Base-by-base conservation (phyloP, 345 rosid genomes). In the Aquilaria sinensis region DNA sequence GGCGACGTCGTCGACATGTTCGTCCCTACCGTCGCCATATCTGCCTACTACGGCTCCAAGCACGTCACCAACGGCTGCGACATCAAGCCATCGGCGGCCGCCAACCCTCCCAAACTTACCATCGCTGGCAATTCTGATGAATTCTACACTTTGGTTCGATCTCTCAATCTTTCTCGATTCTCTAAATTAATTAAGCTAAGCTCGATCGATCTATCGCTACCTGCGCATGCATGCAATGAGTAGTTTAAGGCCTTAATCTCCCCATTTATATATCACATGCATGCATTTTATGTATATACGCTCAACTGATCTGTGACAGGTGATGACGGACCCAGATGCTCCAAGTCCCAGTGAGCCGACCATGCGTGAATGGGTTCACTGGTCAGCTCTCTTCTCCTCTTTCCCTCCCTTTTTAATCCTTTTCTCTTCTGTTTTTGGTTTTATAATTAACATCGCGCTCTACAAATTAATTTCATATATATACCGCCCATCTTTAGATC, bases 251-350 rank as follows among this genome's bases (percentile, higher is more conserved):
- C 23, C 43, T 37, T 37, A 37, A 37, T 37, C 3, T 4, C 5
- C 23, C 8, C 5, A 37, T 4, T 37, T 37, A 37, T 37, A 23
- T 37, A 37, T 3, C 43, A 37, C 43, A 23, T 37, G 43, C 43
- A 37, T 37, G 43, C 5, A 37, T 37, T 9, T 37, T 37, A 5
- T 5, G 3, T 37, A 37, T 37, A 37, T 37, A 37, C 43, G 23
- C 43, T 37, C 23, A 23, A 23, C 12, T 70, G 75, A 32, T 47
- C 31, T n/a, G 34, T 58, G 0, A 62, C 66, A 88, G 97, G 84
- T 88, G 72, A 91, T 91, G 97, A 85, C 80, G 30, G 96, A 91
- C 67, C 96, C 97, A 51, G 97, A 91, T 66, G 97, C 97, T 30
- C 97, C 97, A 4, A 88, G 96, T 54, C 97, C 97, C 9, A 86